These are phyloP conservation scores for Nicotiana otophora DNA, from an alignment of 257 asterid species.

Conservation along the genomic window DNA sequence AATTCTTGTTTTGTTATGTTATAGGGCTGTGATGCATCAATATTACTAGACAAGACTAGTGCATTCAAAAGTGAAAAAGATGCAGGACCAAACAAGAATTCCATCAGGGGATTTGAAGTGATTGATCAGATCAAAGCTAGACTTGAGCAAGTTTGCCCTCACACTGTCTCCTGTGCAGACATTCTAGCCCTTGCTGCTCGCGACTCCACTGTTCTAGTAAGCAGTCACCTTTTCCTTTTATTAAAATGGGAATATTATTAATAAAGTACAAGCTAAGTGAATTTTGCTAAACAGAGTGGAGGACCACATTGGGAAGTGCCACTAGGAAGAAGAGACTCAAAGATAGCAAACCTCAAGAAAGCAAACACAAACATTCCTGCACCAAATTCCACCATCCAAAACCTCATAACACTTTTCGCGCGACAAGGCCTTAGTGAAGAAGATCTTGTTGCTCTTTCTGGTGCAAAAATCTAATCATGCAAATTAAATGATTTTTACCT, in stretches of 20 bases:
- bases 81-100: slow-evolving; percentile 63
- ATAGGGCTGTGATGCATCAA: slow-evolving; percentile 77
- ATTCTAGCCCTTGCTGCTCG: slow-evolving; percentile 73
- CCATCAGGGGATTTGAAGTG: slow-evolving; percentile 62
- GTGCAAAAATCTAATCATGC: slow-evolving; percentile 14
- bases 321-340: slow-evolving; percentile 71
- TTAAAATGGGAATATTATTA: not conserved
- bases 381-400: slow-evolving; percentile 67
- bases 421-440: slow-evolving; percentile 52
- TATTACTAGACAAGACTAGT: slow-evolving; percentile 44
- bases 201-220: slow-evolving; percentile 53
- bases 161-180: slow-evolving; percentile 73
- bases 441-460: slow-evolving; percentile 80
- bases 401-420: slow-evolving; percentile 37
- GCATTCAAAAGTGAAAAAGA: slow-evolving; percentile 54
- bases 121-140: slow-evolving; percentile 65
- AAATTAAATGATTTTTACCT: too few species aligned
- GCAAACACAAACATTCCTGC: slow-evolving; percentile 61
- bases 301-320: slow-evolving; percentile 89
- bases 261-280: not conserved
- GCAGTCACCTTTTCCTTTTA: not conserved
- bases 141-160: slow-evolving; percentile 68
- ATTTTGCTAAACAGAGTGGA: slow-evolving; percentile 50
- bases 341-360: slow-evolving; percentile 44
- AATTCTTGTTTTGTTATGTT: not conserved